Conservation (phyloP, 495 filamentous ascomycete genomes). For the Penicillium parvum region DNA sequence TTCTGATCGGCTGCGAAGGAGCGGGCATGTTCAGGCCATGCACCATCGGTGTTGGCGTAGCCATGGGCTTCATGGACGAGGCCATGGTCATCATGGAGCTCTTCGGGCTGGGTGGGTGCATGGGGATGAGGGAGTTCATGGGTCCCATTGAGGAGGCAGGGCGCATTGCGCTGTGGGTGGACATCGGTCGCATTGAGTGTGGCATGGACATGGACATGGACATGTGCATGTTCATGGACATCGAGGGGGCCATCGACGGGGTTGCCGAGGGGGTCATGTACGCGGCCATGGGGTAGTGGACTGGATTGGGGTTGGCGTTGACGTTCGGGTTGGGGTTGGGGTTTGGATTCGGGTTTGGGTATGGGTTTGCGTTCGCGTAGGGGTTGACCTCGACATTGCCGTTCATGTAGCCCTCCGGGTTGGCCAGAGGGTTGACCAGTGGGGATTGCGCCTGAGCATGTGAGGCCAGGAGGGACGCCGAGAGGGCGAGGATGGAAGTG, state of each 20-base stretch:
- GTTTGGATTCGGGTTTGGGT: background rate
- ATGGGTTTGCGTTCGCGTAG: background rate
- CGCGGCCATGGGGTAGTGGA: background rate
- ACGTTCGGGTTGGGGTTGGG: background rate
- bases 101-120: no score
- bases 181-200: no score
- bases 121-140: no score
- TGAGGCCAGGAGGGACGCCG: conserved; percentile 7
- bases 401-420: background rate
- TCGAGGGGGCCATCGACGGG: background rate
- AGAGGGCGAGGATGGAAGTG: conserved; percentile 9
- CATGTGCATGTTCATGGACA: no score
- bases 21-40: no score
- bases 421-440: background rate
- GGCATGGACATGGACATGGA: background rate
- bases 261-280: no score
- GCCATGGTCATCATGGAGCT: no score
- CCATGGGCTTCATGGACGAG: no score
- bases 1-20: no score
- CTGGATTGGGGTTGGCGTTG: background rate
- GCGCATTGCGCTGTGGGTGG: no score
- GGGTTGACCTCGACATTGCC: background rate
- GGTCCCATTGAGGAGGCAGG: no score
- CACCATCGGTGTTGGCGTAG: no score
- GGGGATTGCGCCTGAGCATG: conserved; percentile 5